Evolutionary conservation across 2,329 filamentous ascomycete species (phyloP), one percentile per base, ranked within the genome.

Genomic region (Ascochyta viciae-villosae): DNA sequence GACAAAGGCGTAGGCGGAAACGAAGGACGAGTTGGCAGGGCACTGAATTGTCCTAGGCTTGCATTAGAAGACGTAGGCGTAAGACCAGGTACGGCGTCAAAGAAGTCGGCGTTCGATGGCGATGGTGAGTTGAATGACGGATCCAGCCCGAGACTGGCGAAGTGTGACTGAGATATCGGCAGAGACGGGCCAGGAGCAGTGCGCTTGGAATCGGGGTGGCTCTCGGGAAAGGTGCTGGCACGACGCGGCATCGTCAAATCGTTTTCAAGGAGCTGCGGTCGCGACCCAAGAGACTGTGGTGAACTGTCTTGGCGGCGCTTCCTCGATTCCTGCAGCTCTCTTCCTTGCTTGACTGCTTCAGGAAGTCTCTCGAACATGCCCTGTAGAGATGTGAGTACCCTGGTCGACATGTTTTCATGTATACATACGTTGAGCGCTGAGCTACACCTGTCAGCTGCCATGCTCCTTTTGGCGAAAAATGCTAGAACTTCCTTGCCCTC

Each of bases 371-470:
- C 90, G 72, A 98, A 97, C 7, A 97, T 82, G 44, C 83, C 82
- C 91, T 95, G 65, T 12, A 22, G 15, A 27, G 22, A 4, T 35
- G 42, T 69, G 44, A 69, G 62, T 44, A 24, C 19, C 19, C 19
- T 19, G 2, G 19, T 19, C 19, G 19, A 19, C 2, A 19, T 19
- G 19, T 19, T 19, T 19, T 19, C 19, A 3, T 19, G 15, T 34
- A 33, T 6, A 78, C 86, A 74, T 82, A 94, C 91, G 71, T 87
- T 85, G 26, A 99, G 82, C 37, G 91, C 89, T 41, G 82, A 83
- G 1, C 90, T 91, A 68, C 96, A 95, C 58, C 91, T 84, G 72
- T 97, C 92, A 3, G 95, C 95, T 33, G 93, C 92, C 82, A 96
- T 84, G 70, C 92, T 97, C 67, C 89, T 89, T 66, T 90, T 87